Base-by-base conservation (phyloP, 768 basidiomycete genomes). In the Suillus variegatus region DNA sequence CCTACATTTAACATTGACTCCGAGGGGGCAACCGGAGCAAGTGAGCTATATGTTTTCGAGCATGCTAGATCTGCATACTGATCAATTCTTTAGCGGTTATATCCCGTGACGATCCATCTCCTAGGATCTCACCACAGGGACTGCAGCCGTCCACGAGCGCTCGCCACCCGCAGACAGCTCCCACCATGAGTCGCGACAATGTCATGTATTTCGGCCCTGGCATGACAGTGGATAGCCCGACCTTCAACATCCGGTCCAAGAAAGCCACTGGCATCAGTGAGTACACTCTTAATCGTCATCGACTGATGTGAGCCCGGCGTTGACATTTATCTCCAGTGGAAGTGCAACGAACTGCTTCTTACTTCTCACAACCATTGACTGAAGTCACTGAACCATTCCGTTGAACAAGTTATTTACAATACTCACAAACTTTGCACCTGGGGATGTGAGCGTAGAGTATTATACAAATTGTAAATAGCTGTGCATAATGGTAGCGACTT, bases 361-460 rank as follows among this genome's bases (percentile, higher is more conserved):
- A 88, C 87, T 0, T 84, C 25, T 46, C 88, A 82, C 70, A 90
- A 75, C 5, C 67, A 72, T 4, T 66, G 70, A 28, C 28, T 28
- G 25, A 25, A 25, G 25, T 25, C 25, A 3, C 51, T 5, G 28
- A 18, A 32, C 18, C 16, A 18, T 52, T 52, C 51, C 2, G 51
- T 18, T 28, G 28, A 52, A 52, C 8, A 52, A 28, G 25, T 18
- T 2, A 25, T 25, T 51, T 28, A 6, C 16, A 51, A 51, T 51
- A 3, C 49, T 28, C 49, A 49, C 49, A 25, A 28, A 25, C 25
- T 14, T 28, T 6, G 25, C 14, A 6, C 25, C 16, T 28, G 51
- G 16, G 3, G 18, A 52, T 52, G 28, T 13, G 13, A 51, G 49
- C 14, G 3, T 51, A 7, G 9, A 28, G 14, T 49, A 52, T 10